A percentile compares a stretch with the other conserved stretches of the same genome.
phyloP scores from a whole-genome alignment of 768 basidiomycete species.

The Mrakia blollopis region DNA sequence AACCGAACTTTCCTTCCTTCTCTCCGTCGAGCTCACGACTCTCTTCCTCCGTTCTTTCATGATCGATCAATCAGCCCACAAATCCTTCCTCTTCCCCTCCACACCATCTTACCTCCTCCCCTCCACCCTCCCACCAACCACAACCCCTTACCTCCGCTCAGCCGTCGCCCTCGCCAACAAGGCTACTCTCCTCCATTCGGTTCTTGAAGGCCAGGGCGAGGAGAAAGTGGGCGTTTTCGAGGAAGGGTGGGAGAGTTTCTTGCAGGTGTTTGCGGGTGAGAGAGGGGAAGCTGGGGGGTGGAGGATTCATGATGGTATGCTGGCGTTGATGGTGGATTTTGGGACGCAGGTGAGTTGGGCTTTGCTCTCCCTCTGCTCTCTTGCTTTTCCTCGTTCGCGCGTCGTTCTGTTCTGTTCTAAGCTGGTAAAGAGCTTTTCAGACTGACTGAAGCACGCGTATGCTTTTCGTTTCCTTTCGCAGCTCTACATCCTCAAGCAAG shows the following conservation, averaged over 20 bases:
- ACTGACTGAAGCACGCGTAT: no score
- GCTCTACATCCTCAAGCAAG: slow-evolving; percentile 5
- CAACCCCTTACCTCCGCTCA: neutral
- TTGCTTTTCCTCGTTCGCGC: no score
- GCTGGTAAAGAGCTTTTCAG: no score
- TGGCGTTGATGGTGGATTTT: neutral
- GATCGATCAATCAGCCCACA: neutral
- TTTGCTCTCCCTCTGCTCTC: no score
- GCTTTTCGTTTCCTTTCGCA: neutral
- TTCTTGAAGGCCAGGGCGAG: neutral
- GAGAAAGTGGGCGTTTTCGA: neutral
- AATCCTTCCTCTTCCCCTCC: neutral
- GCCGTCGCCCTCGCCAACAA: neutral
- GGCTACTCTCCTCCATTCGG: neutral
- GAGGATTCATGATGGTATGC: neutral
- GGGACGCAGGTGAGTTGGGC: slow-evolving; percentile 6
- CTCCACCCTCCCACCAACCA: neutral
- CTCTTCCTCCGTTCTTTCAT: neutral
- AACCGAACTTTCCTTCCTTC: neutral
- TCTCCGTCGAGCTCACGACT: neutral
- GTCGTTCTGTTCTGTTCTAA: no score
- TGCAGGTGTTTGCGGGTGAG: neutral
- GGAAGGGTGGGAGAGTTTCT: neutral
- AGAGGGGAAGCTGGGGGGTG: neutral
- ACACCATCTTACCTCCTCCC: neutral